Conservation (phyloP, 2,329 filamentous ascomycete genomes). For the Exophiala alcalophila region DNA sequence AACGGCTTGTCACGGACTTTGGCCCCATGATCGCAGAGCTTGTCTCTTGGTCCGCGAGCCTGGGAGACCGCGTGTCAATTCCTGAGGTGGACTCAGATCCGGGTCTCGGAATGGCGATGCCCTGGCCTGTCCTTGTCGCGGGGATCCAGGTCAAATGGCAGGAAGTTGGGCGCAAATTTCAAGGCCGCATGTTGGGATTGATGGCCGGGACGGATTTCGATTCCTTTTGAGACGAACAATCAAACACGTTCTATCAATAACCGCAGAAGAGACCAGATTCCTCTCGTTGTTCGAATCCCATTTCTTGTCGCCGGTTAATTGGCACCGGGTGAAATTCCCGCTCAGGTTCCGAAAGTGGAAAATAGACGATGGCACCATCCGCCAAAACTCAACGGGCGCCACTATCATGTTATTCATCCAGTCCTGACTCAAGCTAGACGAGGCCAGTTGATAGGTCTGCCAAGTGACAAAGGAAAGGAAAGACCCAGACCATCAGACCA, state of each 20-base stretch:
- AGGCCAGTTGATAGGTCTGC: too few relatives aligned
- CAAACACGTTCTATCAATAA: too few relatives aligned
- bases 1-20: slow-evolving; percentile 70
- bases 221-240: slow-evolving; percentile 13
- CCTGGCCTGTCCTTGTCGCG: slow-evolving; percentile 64
- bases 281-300: too few relatives aligned
- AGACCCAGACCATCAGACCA: too few relatives aligned
- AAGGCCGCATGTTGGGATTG: slow-evolving; percentile 31
- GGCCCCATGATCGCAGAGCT: slow-evolving; percentile 79
- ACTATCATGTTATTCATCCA: too few relatives aligned
- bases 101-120: slow-evolving; percentile 53
- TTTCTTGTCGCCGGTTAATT: too few relatives aligned
- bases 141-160: slow-evolving; percentile 75
- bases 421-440: too few relatives aligned
- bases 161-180: slow-evolving; percentile 51
- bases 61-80: slow-evolving; percentile 61
- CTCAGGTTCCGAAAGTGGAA: neutral
- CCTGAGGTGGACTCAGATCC: slow-evolving; percentile 54
- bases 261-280: neutral
- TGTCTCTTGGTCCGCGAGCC: slow-evolving; percentile 74
- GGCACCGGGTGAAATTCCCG: too few relatives aligned
- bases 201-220: slow-evolving; percentile 27
- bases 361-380: neutral
- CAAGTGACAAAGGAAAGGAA: too few relatives aligned
- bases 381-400: too few relatives aligned